Evolutionary conservation across 2,329 filamentous ascomycete genomes (phyloP), one percentile per base, ranked within the genome.

Genomic region (Aureobasidium sp.): DNA sequence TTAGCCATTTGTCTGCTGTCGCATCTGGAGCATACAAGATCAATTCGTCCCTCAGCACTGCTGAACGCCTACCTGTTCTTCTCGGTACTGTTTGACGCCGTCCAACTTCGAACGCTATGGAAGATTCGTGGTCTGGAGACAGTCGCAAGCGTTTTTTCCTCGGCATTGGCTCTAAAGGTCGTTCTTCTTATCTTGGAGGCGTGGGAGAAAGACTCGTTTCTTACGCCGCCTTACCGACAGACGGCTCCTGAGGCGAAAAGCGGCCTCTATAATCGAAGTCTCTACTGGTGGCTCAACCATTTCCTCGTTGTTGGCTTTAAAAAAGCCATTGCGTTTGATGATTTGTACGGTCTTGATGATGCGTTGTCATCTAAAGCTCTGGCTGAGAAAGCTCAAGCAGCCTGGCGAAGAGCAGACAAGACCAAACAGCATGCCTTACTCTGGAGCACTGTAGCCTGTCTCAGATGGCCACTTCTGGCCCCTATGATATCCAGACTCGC

Each of bases 221-320:
- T 52, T 22, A 52, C n/a, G 14, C 27, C 31, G 4, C n/a, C n/a
- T 15, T 36, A 52, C 31, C n/a, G 36, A 11, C 22, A n/a, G 5
- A 22, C 22, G 3, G 31, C 31, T 22, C 49, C 49, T 4, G 49
- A 52, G 9, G 49, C 29, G 3, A 52, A 22, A 29, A 36, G 17
- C n/a, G 49, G 49, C 15, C n/a, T 52, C 22, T 52, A 52, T 20
- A 39, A 39, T 9, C 31, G 49, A 2, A 37, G 41, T 36, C 9
- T 58, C 17, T 58, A 36, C 42, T 58, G 53, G 53, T 58, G 53
- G 53, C 53, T 58, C 12, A 58, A 58, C n/a, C 20, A 25, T 17
- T 39, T 58, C 4, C 17, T 58, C 5, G 22, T 8, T 9, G 7
- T 22, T 15, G 53, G 53, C n/a, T 58, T 45, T 31, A 25, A 2